Base-by-base conservation (phyloP, 805 yeast species). In the Zygosaccharomyces rouxii region DNA sequence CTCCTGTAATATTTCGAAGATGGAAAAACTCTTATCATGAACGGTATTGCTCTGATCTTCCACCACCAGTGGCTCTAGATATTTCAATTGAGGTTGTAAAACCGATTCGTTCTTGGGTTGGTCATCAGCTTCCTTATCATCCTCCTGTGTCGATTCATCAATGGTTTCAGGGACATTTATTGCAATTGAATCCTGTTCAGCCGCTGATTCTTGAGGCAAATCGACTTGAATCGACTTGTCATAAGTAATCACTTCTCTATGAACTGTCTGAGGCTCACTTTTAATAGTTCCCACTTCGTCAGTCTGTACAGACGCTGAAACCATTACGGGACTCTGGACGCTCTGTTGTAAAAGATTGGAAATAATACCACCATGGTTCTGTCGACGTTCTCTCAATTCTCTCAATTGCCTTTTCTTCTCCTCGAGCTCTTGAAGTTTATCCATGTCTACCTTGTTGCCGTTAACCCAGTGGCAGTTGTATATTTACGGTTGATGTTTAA, bases 361-460 rank as follows among this genome's bases (percentile, higher is more conserved):
- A 18, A 51, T 52, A 26, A 55, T 30, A 23, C 39, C 42, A 37
- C 16, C 33, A 39, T 55, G 64, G 22, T 64, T 60, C 48, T 60
- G 67, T 28, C 84, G 60, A 55, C 71, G 74, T 33, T 70, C 71
- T 30, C 80, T 65, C n/a, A 81, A 68, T 60, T 76, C 79, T 28
- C 77, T 78, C 29, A 81, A 61, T 46, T 74, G 71, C 39, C 71
- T 74, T 48, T 72, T 68, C 54, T 80, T 79, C 46, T 77, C 78
- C 56, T 80, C 84, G 38, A 81, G 74, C 43, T 68, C 73, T 31
- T 63, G 52, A 52, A 76, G 58, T 42, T 67, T 57, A 35, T 67
- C 62, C 54, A 64, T 66, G 5, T n/a, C 14, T 18, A 5, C 21
- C 19, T 33, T 14, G 4, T 33, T 33, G 19, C 11, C 10, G 37